These are phyloP conservation scores for Naganishia cerealis DNA, from an alignment of 1,284 basidiomycete genomes.

Conservation along the genomic window DNA sequence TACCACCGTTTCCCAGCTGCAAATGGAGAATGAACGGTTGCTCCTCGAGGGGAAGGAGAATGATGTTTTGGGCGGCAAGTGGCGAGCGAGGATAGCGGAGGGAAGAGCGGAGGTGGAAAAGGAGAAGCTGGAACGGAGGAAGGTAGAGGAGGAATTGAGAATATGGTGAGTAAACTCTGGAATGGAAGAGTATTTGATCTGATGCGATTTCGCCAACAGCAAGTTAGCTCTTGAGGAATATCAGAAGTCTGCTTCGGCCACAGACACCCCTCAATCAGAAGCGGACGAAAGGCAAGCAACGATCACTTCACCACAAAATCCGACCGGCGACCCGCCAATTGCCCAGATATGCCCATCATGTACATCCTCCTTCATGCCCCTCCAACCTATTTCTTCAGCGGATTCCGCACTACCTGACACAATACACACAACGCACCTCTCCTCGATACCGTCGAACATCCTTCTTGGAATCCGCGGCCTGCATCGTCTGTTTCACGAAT, in stretches of 20 bases:
- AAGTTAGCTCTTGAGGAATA: constrained; percentile 49
- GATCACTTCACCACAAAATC: background rate
- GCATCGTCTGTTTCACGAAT: constrained; percentile 50
- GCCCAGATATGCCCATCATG: constrained; percentile 21
- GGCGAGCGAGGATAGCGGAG: constrained; percentile 60
- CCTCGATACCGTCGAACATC: constrained; percentile 46
- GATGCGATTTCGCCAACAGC: constrained; percentile 32
- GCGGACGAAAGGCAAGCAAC: background rate
- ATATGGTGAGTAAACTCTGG: constrained; percentile 42
- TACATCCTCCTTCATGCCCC: constrained; percentile 6
- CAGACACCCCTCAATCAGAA: background rate
- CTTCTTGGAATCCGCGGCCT: constrained; percentile 51
- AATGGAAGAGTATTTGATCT: too few relatives aligned
- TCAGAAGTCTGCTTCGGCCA: background rate
- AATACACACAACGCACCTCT: constrained; percentile 34
- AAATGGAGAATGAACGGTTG: constrained; percentile 61
- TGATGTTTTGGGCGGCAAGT: constrained; percentile 42
- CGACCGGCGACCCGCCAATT: background rate
- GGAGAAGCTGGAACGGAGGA: constrained; percentile 47
- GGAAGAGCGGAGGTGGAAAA: constrained; percentile 60
- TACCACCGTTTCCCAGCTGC: constrained; percentile 52
- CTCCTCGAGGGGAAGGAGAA: constrained; percentile 61
- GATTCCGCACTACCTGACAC: background rate
- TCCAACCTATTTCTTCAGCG: background rate
- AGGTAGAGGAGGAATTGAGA: constrained; percentile 50